A percentile compares a stretch with the other conserved stretches of the same genome.
Evolutionary conservation across 257 asterid species (phyloP).

Genomic region (Linaria vulgaris): DNA sequence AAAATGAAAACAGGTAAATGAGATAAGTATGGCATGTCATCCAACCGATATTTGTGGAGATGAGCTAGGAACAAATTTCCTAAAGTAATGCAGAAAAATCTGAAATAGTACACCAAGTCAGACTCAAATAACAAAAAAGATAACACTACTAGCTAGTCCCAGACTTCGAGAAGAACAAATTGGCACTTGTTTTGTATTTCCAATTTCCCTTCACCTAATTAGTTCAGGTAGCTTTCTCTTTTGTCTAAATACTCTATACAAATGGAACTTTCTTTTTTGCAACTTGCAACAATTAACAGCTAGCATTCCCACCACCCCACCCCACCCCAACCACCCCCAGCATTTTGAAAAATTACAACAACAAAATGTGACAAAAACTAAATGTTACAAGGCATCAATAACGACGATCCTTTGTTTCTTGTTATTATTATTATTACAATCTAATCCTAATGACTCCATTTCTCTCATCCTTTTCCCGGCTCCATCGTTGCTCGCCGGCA

Average conservation of each 20-base stretch:
- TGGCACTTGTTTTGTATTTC: slow-evolving; percentile 29
- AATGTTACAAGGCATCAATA: slow-evolving; percentile 39
- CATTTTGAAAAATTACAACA: slow-evolving; percentile 6
- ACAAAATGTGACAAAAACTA: slow-evolving; percentile 10
- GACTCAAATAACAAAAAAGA: neutral
- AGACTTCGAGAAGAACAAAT: slow-evolving; percentile 7
- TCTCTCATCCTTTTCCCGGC: slow-evolving; percentile 44
- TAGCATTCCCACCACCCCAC: slow-evolving; percentile 17
- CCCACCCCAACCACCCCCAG: slow-evolving; percentile 22
- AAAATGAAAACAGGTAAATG: neutral
- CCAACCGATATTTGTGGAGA: slow-evolving; percentile 14
- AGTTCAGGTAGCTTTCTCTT: slow-evolving; percentile 18
- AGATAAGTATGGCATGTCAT: slow-evolving; percentile 18
- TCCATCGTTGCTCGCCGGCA: slow-evolving; percentile 18
- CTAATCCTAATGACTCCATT: slow-evolving; percentile 41
- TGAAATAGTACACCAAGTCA: neutral
- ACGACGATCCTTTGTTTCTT: slow-evolving; percentile 59
- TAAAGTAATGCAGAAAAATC: neutral
- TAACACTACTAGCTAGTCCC: too few species aligned
- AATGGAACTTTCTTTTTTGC: slow-evolving; percentile 30
- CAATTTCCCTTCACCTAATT: slow-evolving; percentile 17
- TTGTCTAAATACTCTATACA: slow-evolving; percentile 37
- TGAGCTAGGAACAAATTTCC: slow-evolving; percentile 14
- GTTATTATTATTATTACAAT: too few species aligned
- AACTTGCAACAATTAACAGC: slow-evolving; percentile 36